Evolutionary conservation across 768 basidiomycete species (phyloP).

Genomic region (Arthromyces matolae): DNA sequence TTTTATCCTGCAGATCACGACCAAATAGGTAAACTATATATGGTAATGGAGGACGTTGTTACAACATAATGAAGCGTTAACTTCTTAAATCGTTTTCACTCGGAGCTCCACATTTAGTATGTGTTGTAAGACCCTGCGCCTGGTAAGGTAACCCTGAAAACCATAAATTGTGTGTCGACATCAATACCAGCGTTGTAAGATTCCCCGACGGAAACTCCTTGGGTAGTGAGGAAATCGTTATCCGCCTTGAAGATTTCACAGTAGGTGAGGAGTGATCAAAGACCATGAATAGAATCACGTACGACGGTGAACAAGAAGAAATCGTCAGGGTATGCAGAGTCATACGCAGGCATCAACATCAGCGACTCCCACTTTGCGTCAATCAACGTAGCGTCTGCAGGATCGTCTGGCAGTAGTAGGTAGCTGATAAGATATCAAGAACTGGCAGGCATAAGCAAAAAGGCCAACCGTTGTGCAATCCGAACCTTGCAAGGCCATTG

Average conservation of each 20-base stretch:
- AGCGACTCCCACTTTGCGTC: slow-evolving; percentile 68
- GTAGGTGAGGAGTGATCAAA: neutral
- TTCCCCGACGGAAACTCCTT: slow-evolving; percentile 48
- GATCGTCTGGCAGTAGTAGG: too few relatives aligned
- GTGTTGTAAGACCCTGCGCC: slow-evolving; percentile 20
- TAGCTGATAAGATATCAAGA: too few relatives aligned
- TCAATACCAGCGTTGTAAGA: slow-evolving; percentile 53
- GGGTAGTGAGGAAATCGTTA: slow-evolving; percentile 57
- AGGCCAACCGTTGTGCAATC: slow-evolving; percentile 52
- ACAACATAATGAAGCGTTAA: too few relatives aligned
- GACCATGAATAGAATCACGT: slow-evolving; percentile 20
- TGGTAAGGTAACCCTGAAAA: slow-evolving; percentile 58
- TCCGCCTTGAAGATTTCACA: slow-evolving; percentile 43
- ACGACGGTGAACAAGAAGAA: slow-evolving; percentile 66
- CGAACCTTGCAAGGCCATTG: slow-evolving; percentile 54
- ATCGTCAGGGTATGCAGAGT: slow-evolving; percentile 52
- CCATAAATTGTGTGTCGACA: slow-evolving; percentile 59
- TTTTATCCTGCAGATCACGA: too few relatives aligned
- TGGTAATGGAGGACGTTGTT: too few relatives aligned
- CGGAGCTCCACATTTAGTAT: too few relatives aligned
- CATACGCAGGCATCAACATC: slow-evolving; percentile 53
- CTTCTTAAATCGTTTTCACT: too few relatives aligned
- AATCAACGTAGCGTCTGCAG: slow-evolving; percentile 50
- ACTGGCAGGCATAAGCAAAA: too few relatives aligned
- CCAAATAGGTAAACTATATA: too few relatives aligned